Evolutionary conservation across 129 eudicot species (phyloP), one percentile per base, ranked within the genome.

Genomic region (Apium graveolens): DNA sequence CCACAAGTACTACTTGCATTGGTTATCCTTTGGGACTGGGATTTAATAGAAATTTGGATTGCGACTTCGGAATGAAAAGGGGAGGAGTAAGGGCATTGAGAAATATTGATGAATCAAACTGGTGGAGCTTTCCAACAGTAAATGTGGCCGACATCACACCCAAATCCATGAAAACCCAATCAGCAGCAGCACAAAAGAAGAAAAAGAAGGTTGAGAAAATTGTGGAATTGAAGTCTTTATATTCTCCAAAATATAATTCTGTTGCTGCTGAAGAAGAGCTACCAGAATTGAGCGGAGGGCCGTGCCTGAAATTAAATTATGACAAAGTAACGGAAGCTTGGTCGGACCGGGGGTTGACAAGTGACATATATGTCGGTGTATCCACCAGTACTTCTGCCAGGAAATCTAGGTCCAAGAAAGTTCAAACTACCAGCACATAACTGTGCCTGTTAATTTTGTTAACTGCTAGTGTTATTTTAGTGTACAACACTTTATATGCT

Each of bases 1-100:
- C 83, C 4, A 75, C 73, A 41, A 75, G 78, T 34, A 73, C 45
- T 46, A 83, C 80, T 74, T 87, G 92, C 46, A 90, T 87, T 27
- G 99, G 99, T 27, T 92, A 87, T 57, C 99, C 97, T 12, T 75
- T 95, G 81, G 97, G 97, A 24, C 26, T 94, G 45, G 97, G 98
- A 32, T 88, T 89, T 74, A 91, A 87, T 45, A 83, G 86, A 48
- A 80, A 79, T 32, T 88, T 78, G 26, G 85, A 89, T 69, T 87
- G 80, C 42, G 90, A 92, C 4, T 84, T 86, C 46, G 99, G 98
- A n/a, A 81, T 91, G 88, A 87, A 86, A 60, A 86, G 86, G 55
- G 93, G 88, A 60, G 68, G 68, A 12, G 80, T 83, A 48, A 82
- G 87, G 72, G 90, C 94, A 46, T 81, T 91, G 79, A 90, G 91